Conservation (phyloP, 2,329 filamentous ascomycete genomes). For the Pyrenochaeta sp. region DNA sequence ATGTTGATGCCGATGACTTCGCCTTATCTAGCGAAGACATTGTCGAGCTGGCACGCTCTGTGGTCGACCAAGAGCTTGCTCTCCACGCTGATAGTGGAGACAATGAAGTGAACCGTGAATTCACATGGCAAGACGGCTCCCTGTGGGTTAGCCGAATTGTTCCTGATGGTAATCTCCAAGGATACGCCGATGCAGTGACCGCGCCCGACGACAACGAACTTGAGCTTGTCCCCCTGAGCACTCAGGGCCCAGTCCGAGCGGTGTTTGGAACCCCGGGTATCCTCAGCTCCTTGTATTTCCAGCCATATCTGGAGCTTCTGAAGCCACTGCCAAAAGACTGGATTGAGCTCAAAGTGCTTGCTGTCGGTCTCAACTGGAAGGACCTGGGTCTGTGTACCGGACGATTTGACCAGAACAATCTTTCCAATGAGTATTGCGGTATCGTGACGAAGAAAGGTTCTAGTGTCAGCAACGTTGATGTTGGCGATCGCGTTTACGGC, state of each 20-base stretch:
- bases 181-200: not conserved
- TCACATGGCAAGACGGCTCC: conserved; percentile 25
- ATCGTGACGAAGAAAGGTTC: conserved; percentile 18
- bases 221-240: conserved; percentile 1
- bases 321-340: conserved; percentile 20
- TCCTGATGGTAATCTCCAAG: conserved; percentile 18
- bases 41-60: conserved; percentile 14
- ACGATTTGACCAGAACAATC: conserved; percentile 17
- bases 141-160: conserved; percentile 30
- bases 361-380: conserved; percentile 30
- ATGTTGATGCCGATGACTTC: conserved; percentile 14
- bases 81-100: conserved; percentile 8
- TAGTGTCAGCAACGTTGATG: conserved; percentile 9
- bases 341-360: conserved; percentile 22
- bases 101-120: conserved; percentile 19
- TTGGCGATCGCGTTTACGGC: conserved; percentile 28
- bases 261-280: conserved; percentile 17
- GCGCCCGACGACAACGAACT: not conserved
- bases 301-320: conserved; percentile 8
- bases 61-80: conserved; percentile 16
- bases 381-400: conserved; percentile 25
- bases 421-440: conserved; percentile 27
- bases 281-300: conserved; percentile 30
- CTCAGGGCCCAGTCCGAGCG: not conserved
- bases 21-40: not conserved